Evolutionary conservation across 2,329 filamentous ascomycete genomes (phyloP).

Genomic region (Fusarium sp.): DNA sequence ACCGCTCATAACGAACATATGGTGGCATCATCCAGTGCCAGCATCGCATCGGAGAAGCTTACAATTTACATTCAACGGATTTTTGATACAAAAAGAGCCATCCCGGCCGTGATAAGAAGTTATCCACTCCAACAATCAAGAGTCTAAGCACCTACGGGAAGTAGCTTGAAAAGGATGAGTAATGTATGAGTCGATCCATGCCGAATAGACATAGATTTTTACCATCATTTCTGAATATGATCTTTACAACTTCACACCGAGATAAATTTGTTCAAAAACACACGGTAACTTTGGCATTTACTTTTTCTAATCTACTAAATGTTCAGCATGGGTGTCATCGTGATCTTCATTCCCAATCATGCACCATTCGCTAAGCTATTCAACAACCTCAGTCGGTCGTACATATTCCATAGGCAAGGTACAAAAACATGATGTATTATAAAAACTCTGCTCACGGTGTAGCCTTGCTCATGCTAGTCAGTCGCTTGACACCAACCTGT

Average conservation of each 20-base stretch:
- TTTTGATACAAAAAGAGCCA: neutral
- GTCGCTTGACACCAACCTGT: slow-evolving; percentile 79
- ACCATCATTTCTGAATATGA: neutral
- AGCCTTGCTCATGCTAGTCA: slow-evolving; percentile 83
- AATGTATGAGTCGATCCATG: neutral
- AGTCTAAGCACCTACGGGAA: neutral
- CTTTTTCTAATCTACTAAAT: slow-evolving; percentile 44
- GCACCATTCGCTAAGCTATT: slow-evolving; percentile 39
- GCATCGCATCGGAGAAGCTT: neutral
- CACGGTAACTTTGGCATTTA: slow-evolving; percentile 37
- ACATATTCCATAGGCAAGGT: slow-evolving; percentile 25
- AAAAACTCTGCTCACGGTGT: slow-evolving; percentile 63
- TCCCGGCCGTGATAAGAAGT: neutral
- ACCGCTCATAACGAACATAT: neutral
- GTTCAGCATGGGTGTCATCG: slow-evolving; percentile 43
- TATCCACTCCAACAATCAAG: neutral
- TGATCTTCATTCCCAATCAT: slow-evolving; percentile 40
- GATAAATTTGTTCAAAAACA: neutral
- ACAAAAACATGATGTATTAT: slow-evolving; percentile 32
- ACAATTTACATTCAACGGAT: neutral
- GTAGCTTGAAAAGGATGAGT: neutral
- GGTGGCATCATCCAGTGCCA: neutral
- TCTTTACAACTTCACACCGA: neutral
- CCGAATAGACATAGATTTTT: neutral
- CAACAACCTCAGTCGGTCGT: slow-evolving; percentile 28